A percentile compares a stretch with the other conserved stretches of the same genome.
These are phyloP conservation scores for Trichosporon sp. DNA, from an alignment of 1,284 basidiomycete species.

Conservation along the genomic window DNA sequence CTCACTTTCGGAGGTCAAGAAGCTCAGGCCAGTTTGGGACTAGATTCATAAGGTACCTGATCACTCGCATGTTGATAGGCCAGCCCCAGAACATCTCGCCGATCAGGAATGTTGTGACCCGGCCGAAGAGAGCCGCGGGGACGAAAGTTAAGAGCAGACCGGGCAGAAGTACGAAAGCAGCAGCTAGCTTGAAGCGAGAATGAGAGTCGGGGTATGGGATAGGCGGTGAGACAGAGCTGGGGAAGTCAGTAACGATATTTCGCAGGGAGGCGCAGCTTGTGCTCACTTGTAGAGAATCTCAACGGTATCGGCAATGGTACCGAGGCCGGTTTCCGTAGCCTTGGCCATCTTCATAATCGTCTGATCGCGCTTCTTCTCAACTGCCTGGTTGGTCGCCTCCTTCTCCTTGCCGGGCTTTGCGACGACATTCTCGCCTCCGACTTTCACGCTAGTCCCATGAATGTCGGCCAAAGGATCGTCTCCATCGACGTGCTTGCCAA, in stretches of 20 bases:
- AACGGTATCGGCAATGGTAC: constrained; percentile 44
- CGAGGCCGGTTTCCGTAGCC: constrained; percentile 43
- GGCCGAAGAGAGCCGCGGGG: constrained; percentile 50
- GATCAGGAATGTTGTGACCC: constrained; percentile 49
- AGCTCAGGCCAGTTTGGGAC: constrained; percentile 52
- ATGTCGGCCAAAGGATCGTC: constrained; percentile 18
- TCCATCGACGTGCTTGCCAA: constrained; percentile 14
- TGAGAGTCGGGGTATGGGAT: constrained; percentile 42
- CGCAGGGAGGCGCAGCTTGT: background rate
- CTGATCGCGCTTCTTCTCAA: constrained; percentile 48
- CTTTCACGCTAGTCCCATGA: constrained; percentile 41
- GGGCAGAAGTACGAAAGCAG: constrained; percentile 40
- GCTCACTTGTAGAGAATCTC: constrained; percentile 45
- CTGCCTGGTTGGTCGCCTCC: constrained; percentile 13
- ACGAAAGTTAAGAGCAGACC: constrained; percentile 49
- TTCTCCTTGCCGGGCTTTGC: background rate
- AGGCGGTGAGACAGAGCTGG: constrained; percentile 42
- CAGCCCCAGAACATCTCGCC: constrained; percentile 54
- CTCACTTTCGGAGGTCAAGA: constrained; percentile 23
- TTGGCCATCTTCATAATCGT: constrained; percentile 47
- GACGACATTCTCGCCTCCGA: background rate
- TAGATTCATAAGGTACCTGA: constrained; percentile 30
- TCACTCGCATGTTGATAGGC: constrained; percentile 49
- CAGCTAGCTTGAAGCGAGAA: constrained; percentile 48
- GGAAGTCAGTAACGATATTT: background rate